A percentile compares a stretch with the other conserved stretches of the same genome.
phyloP scores from a whole-genome alignment of 2,329 filamentous ascomycete genomes.

The Tricladium varicosporioides region DNA sequence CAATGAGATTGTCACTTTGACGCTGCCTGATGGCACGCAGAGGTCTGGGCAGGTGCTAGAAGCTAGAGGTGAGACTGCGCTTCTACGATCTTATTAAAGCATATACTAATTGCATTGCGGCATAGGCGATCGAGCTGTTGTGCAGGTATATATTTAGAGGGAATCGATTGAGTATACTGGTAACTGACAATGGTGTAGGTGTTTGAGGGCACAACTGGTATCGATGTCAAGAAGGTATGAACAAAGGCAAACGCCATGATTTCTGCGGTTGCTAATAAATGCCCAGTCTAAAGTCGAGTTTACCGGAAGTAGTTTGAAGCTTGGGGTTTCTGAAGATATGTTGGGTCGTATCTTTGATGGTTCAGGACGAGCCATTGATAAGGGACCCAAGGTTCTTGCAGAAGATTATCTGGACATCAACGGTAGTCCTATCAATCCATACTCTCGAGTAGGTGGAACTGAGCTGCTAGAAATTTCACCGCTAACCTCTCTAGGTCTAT shows the following conservation, averaged over 20 bases:
- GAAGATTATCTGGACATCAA: constrained; percentile 99
- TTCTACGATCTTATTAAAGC: constrained; percentile 1
- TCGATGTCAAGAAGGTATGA: constrained; percentile 94
- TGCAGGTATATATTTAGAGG: constrained; percentile 65
- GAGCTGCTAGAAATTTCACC: not conserved
- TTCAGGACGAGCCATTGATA: constrained; percentile 96
- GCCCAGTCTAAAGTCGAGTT: constrained; percentile 92
- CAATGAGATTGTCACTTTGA: constrained; percentile 97
- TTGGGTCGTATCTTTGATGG: constrained; percentile 98
- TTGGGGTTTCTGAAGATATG: constrained; percentile 99
- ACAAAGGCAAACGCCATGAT: not conserved
- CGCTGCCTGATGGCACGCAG: constrained; percentile 90
- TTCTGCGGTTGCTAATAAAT: constrained; percentile 14
- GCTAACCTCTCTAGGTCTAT: constrained; percentile 65
- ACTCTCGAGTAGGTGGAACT: constrained; percentile 71
- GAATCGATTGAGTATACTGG: constrained; percentile 1
- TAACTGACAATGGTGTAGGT: constrained; percentile 57
- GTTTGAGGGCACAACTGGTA: constrained; percentile 94
- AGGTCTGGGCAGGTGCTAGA: constrained; percentile 95
- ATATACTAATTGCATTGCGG: constrained; percentile 17
- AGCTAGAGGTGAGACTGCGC: constrained; percentile 71
- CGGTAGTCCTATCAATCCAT: constrained; percentile 97
- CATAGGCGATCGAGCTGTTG: constrained; percentile 84
- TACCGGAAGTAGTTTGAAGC: constrained; percentile 93
- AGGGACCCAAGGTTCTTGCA: constrained; percentile 95